Evolutionary conservation across 305 asterid genomes (phyloP).

Genomic region (Solanum hybrid): DNA sequence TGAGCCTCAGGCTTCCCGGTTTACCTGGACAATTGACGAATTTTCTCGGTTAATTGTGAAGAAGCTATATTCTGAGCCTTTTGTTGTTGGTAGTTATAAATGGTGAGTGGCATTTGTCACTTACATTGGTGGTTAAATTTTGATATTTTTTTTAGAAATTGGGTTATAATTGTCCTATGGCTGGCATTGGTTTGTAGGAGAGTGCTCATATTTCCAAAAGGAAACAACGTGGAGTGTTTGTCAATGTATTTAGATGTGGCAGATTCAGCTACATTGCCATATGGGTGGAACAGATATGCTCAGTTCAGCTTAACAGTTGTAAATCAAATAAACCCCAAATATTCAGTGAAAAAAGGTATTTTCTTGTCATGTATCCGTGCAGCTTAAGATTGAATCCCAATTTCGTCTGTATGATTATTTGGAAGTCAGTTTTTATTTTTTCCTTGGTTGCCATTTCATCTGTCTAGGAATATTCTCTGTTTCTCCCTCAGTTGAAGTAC

Average conservation of each 20-base stretch:
- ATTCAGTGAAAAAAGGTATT: constrained; percentile 61
- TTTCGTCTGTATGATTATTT: background rate
- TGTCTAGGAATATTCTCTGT: background rate
- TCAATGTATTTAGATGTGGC: constrained; percentile 85
- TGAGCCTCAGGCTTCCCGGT: constrained; percentile 77
- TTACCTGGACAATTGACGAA: constrained; percentile 78
- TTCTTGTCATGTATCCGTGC: background rate
- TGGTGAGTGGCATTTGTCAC: constrained; percentile 37
- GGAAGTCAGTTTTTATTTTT: background rate
- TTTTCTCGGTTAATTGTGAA: constrained; percentile 61
- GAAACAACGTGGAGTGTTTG: constrained; percentile 72
- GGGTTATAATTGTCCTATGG: constrained; percentile 7
- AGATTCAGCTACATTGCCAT: constrained; percentile 57
- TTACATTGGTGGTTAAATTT: background rate
- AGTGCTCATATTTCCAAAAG: constrained; percentile 78
- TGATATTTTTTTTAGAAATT: background rate
- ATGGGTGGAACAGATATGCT: constrained; percentile 89
- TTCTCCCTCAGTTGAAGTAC: background rate
- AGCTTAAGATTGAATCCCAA: background rate
- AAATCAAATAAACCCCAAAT: constrained; percentile 56
- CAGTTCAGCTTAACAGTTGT: constrained; percentile 84
- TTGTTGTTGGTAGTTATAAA: constrained; percentile 74
- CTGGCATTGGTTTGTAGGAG: constrained; percentile 46
- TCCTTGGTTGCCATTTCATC: background rate
- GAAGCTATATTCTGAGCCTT: constrained; percentile 78